Evolutionary conservation across 257 asterid species (phyloP), one percentile per base, ranked within the genome.

Genomic region (Cinchona pubescens): DNA sequence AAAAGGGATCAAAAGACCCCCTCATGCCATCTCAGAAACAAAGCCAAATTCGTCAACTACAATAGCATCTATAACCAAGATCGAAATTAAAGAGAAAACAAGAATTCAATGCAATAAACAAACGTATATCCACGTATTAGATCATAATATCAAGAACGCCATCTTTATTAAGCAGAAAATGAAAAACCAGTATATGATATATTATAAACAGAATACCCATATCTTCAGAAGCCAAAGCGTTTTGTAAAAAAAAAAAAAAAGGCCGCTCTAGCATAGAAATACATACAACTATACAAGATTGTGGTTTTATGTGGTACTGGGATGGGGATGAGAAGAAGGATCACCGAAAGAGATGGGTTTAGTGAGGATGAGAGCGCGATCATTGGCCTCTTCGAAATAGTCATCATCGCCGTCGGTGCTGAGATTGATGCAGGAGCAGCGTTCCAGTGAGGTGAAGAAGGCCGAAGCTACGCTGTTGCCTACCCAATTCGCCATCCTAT

Each of bases 361-460:
- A 60, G 82, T 72, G 75, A 79, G 77, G 72, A 82, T 65, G 25
- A 82, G 71, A 29, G 79, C 81, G 34, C 86, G 81, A 37, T 69
- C 86, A 30, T 75, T 82, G n/a, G 85, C 76, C 55, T 82, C 82
- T 35, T 78, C 80, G 0, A 32, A 60, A 15, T 64, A 69, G 6
- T 45, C 71, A 0, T 66, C 81, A 9, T 76, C 72, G n/a, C 15
- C 68, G 23, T 71, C 84, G 19, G 84, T 73, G 76, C 51, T 76
- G 30, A 82, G 76, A 61, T 75, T 72, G 69, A 82, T 76, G 76
- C 86, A 82, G 30, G 86, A 76, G 71, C 83, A 82, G 10, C 81
- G 78, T 51, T 82, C 83, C 46, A 82, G 75, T 0, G 86, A 82
- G 34, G 60, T 43, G 55, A 79, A 82, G 72, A 82, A 82, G 0